Base-by-base conservation (phyloP, 305 asterid species). In the Withania somnifera region DNA sequence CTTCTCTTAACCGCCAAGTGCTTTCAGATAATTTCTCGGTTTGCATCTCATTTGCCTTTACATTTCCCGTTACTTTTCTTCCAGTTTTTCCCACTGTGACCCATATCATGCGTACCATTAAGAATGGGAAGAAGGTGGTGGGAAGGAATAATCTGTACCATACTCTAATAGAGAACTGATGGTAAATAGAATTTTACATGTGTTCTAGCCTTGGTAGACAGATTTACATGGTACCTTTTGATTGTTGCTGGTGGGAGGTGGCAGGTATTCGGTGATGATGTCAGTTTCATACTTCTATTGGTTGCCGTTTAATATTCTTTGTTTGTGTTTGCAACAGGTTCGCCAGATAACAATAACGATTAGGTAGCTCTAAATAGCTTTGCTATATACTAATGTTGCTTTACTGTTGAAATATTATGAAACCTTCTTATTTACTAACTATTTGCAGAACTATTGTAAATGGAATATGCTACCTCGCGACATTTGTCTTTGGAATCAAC, bases 391-490 rank as follows among this genome's bases (percentile, higher is more conserved):
- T 50, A 78, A 40, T 42, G 53, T 47, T n/a, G 17, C 11, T 64
- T 17, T 32, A 47, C 78, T 26, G 54, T 14, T 34, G 57, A 54
- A 73, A 4, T 66, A 80, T 73, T 83, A 52, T 81, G 20, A 50
- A 79, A 63, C 22, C 26, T 20, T 81, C 61, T 26, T 26, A 47
- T 73, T 64, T 64, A 1, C 9, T 5, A 40, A 64, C 66, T 47
- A 15, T 45, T 7, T 82, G 86, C 95, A 95, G 98, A 95, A 93
- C 97, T 11, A 91, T 93, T 51, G 80, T 95, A 57, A 92, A 95
- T 45, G 99, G 99, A 32, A 6, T 95, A 83, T 95, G 98, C 82
- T 95, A 95, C 90, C 95, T 95, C 19, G 99, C 98, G 19, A 92
- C 98, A 47, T 95, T 91, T 87, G 91, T 95, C 64, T 93, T 95